Base-by-base conservation (phyloP, 2,329 filamentous ascomycete species). In the Venturia pyrina region DNA sequence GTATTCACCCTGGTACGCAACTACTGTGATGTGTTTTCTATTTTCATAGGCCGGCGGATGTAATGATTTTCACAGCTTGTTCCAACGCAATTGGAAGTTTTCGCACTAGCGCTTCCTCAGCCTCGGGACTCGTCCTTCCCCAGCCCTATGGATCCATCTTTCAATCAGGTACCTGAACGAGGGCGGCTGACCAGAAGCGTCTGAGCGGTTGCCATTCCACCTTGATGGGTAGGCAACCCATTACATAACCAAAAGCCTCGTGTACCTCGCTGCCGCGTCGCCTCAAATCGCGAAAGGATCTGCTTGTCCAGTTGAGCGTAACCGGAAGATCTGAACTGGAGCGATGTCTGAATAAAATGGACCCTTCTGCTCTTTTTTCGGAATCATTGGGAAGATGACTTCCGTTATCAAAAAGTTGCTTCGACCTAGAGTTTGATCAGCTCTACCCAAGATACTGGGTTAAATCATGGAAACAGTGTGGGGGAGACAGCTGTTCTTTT, bases 261-360 rank as follows among this genome's bases (percentile, higher is more conserved):
- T 59, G 28, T 59, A 53, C 48, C 21, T 59, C 32, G 53, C 53
- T 37, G 19, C 48, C 48, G 28, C 21, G 48, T 28, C 32, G 44
- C 34, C n/a, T 64, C 37, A 66, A 43, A 62, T 34, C 17, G 64
- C 40, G 34, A 66, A 66, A 1, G 56, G 57, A 62, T 66, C 57
- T 62, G 24, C 37, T 19, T 41, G 56, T 3, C 24, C 37, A 24
- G 56, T 62, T 2, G 64, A 61, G 21, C 28, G 75, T 68, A 82
- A 77, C 67, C 71, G 72, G 72, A 79, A 84, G 63, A 89, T 83
- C 69, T 82, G 81, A 68, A 89, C 87, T 5, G 82, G 82, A 4
- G 84, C 82, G n/a, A 76, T 69, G 66, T 85, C 83, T 68, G 78
- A 81, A 75, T 88, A 89, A 71, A 89, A 89, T 5, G 87, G 87